phyloP scores from a whole-genome alignment of 306 rosid genomes.

The Quercus wislizeni region DNA sequence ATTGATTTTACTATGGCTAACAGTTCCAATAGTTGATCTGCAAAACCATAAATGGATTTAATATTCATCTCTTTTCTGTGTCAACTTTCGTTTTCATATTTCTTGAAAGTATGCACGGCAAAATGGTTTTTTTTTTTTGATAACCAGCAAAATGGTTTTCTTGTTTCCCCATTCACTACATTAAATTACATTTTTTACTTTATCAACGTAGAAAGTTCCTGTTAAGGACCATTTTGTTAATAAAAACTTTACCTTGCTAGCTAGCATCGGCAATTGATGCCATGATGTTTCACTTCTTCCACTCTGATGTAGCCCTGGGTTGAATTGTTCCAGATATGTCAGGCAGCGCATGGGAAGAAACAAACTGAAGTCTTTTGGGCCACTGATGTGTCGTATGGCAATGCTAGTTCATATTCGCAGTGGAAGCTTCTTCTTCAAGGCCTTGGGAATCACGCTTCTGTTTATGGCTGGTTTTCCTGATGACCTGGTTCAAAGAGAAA shows the following conservation, averaged over 20 bases:
- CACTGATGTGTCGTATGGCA: slow-evolving; percentile 52
- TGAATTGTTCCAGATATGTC: slow-evolving; percentile 43
- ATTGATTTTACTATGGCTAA: not conserved
- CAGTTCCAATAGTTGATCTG: not conserved
- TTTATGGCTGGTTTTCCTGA: slow-evolving; percentile 94
- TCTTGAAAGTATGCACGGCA: not conserved
- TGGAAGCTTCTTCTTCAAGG: slow-evolving; percentile 95
- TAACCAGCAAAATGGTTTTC: no score
- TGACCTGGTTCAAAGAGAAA: slow-evolving; percentile 76
- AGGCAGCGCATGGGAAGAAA: slow-evolving; percentile 89
- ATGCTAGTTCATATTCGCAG: slow-evolving; percentile 62
- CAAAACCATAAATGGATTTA: not conserved
- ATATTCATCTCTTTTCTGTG: not conserved
- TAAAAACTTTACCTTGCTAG: not conserved
- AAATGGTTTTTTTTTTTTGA: not conserved
- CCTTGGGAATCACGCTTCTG: slow-evolving; percentile 80
- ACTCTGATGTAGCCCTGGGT: not conserved
- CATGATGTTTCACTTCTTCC: not conserved
- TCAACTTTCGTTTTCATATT: not conserved
- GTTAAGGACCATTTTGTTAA: not conserved
- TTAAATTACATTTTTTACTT: not conserved
- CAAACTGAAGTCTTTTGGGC: slow-evolving; percentile 79
- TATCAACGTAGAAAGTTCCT: not conserved
- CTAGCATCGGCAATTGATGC: not conserved
- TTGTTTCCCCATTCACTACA: not conserved